phyloP scores from a whole-genome alignment of 2,329 filamentous ascomycete species.

The Samsoniella hepiali region DNA sequence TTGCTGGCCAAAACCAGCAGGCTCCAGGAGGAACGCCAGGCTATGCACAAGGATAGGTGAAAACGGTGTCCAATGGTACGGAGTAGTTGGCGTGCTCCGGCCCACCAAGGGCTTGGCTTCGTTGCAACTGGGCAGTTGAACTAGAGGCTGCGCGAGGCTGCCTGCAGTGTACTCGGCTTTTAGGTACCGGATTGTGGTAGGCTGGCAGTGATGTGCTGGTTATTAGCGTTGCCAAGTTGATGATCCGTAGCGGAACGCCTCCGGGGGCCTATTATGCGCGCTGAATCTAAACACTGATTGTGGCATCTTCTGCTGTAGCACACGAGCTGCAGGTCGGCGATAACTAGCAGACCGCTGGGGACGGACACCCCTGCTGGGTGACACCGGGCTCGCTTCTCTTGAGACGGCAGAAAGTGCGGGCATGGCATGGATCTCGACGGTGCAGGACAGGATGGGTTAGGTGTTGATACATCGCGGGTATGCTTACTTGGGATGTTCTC shows the following conservation, averaged over 20 bases:
- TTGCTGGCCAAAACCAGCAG: not conserved
- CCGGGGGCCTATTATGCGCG: not conserved
- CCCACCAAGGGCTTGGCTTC: constrained; percentile 3
- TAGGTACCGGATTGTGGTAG: not conserved
- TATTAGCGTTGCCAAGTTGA: not conserved
- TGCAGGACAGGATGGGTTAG: not conserved
- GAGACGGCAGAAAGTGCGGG: not conserved
- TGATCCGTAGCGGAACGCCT: not conserved
- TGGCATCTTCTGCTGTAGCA: not conserved
- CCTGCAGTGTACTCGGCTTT: not conserved
- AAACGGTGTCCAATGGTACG: constrained; percentile 19
- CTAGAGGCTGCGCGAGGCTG: not conserved
- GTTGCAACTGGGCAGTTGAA: not conserved
- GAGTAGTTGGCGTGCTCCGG: not conserved
- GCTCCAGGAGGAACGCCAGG: constrained; percentile 1
- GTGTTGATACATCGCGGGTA: not conserved
- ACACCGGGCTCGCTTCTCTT: not conserved
- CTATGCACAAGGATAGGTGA: constrained; percentile 15
- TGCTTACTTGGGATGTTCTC: not conserved
- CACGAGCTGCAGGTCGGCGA: constrained; percentile 4
- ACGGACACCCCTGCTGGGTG: not conserved
- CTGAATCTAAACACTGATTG: not conserved
- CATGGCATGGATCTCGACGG: not conserved
- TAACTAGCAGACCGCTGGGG: not conserved
- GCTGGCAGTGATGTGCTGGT: not conserved